Percentiles rank a stretch among this genome's conserved stretches.
These are phyloP conservation scores for Phaeosphaeria sp. DNA, from an alignment of 2,329 filamentous ascomycete species.

Conservation along the genomic window DNA sequence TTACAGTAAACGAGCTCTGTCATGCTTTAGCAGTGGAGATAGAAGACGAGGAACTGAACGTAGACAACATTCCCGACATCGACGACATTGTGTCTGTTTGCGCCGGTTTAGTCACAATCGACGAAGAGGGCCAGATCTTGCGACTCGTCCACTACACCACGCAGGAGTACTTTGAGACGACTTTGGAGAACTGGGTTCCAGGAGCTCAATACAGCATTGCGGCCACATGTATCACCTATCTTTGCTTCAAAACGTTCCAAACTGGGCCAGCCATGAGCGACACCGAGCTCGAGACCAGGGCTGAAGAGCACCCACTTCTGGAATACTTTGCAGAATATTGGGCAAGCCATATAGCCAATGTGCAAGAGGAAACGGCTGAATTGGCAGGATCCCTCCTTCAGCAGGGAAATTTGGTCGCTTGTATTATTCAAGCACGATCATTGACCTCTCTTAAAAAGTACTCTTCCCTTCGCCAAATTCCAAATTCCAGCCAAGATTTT, in stretches of 20 bases:
- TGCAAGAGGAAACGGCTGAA: constrained; percentile 6
- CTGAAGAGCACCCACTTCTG: constrained; percentile 26
- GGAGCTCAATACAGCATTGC: constrained; percentile 30
- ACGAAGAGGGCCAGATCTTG: constrained; percentile 31
- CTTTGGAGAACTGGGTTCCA: constrained; percentile 30
- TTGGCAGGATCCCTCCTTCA: constrained; percentile 2
- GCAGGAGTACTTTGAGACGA: constrained; percentile 32
- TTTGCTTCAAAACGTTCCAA: constrained; percentile 31
- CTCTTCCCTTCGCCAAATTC: too few species aligned
- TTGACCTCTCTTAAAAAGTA: too few species aligned
- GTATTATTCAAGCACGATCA: not conserved
- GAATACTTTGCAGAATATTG: constrained; percentile 36
- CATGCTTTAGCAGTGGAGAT: constrained; percentile 17
- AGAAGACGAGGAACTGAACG: constrained; percentile 11
- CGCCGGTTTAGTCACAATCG: constrained; percentile 18
- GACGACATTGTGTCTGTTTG: constrained; percentile 25
- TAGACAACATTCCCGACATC: constrained; percentile 12
- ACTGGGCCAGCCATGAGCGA: constrained; percentile 13
- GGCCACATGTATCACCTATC: constrained; percentile 34
- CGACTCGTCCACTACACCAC: constrained; percentile 37
- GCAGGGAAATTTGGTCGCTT: not conserved
- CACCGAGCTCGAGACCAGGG: constrained; percentile 17
- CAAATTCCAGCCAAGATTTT: too few species aligned
- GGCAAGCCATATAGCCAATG: constrained; percentile 23
- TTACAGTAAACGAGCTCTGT: constrained; percentile 18